Base-by-base conservation (phyloP, 768 basidiomycete species). In the Calocybe cyanea region DNA sequence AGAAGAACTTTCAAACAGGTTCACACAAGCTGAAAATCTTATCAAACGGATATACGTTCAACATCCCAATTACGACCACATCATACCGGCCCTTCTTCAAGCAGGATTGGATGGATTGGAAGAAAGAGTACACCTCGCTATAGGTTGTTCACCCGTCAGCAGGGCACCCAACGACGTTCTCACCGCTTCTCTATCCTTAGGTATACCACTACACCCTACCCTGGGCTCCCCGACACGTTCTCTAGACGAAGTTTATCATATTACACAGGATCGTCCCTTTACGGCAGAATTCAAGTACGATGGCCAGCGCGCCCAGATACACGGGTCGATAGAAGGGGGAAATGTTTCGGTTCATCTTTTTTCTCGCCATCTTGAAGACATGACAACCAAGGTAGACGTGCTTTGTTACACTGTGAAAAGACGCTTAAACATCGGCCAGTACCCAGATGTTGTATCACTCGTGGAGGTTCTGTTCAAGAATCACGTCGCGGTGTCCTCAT, bases 201-300 rank as follows among this genome's bases (percentile, higher is more conserved):
- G 90, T 2, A 79, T 90, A 2, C 93, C 93, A 3, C 66, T 96
- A 21, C 84, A 83, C 55, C 91, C 91, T 5, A 87, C 91, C 54
- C 73, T 96, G 14, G 93, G 93, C 9, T 87, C 86, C 5, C 92
- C 92, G 30, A 84, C 80, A 35, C 81, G 91, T 20, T 92, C 91
- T 19, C 69, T 96, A 33, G 74, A 82, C 32, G 89, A 92, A 54
- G 80, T 94, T n/a, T 92, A 89, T 57, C 76, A 80, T 36, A 74
- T 83, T 6, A 66, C 92, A 15, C 76, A 75, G 17, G 69, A 73
- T 24, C 66, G 80, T 24, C 76, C 83, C 8, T 96, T 93, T 64
- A 74, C 79, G 13, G 87, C 90, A 24, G 93, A 96, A 67, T 88
- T 87, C 60, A 96, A 95, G 64, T 88, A 93, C 56, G 93, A 96